Base-by-base conservation (phyloP, 2,329 filamentous ascomycete species). In the Tolypocladium ovalisporum region DNA sequence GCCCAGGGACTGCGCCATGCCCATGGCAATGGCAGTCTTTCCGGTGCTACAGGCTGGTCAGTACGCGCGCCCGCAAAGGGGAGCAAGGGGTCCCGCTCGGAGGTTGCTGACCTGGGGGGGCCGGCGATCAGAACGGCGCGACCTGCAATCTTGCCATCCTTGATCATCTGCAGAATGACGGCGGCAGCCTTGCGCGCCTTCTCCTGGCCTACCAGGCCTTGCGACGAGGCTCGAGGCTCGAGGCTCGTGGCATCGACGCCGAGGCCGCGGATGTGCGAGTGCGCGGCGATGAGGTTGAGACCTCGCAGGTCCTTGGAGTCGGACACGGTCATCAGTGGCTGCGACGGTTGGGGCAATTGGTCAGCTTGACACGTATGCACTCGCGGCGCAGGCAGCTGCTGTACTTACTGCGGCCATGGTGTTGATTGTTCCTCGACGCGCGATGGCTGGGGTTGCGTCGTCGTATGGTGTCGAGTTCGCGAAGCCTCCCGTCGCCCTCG, bases 21-120 rank as follows among this genome's bases (percentile, higher is more conserved):
- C 94, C 89, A 97, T 97, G 55, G 94, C 94, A 66, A 99, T 96
- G 53, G 94, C 94, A 0, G 94, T 99, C 79, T 99, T 99, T 68
- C 94, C 94, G 56, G 94, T 99, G 75, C 94, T 92, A 57, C 9
- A 56, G 12, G 15, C 13, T n/a, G 29, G 60, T 69, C 52, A 69
- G 62, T 53, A 55, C 55, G 56, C 39, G 42, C 47, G 52, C 19
- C 17, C 22, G 37, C 17, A 34, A n/a, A 39, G 37, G 54, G 40
- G 27, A 54, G 9, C 34, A 24, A 32, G 1, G 13, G 34, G 51
- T 12, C 5, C 32, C 35, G 32, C 32, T 24, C 17, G 8, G n/a
- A 5, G 34, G 22, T 32, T 36, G 59, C 71, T 59, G 75, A 85
- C 84, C 84, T 93, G 4, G 94, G 94, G 60, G 94, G 94, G 0